phyloP scores from a whole-genome alignment of 2,329 filamentous ascomycete species.

The Pseudopyricularia javanii region DNA sequence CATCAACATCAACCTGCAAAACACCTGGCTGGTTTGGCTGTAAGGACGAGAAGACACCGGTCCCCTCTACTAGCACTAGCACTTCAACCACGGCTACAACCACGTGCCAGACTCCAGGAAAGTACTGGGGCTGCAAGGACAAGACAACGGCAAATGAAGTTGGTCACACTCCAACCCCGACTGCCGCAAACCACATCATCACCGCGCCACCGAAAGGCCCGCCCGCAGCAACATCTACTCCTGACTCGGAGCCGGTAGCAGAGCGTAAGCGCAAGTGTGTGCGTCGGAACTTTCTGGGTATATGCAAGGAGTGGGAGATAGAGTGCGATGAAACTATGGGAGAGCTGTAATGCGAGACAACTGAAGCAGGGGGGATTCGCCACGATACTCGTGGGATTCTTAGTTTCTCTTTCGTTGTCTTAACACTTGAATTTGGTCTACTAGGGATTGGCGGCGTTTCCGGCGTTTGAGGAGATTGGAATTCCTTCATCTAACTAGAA shows the following conservation, averaged over 20 bases:
- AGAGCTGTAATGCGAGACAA: background rate
- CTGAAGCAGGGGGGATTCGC: background rate
- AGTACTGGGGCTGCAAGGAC: slow-evolving; percentile 12
- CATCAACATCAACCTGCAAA: slow-evolving; percentile 41
- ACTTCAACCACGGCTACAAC: slow-evolving; percentile 12
- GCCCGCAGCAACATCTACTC: slow-evolving; percentile 9
- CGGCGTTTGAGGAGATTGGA: too few species aligned
- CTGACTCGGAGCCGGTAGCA: slow-evolving; percentile 10
- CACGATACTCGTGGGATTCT: background rate
- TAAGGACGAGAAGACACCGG: slow-evolving; percentile 34
- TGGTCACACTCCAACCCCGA: slow-evolving; percentile 7
- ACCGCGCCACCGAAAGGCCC: slow-evolving; percentile 18
- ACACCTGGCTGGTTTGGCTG: slow-evolving; percentile 58
- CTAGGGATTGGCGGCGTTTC: too few species aligned
- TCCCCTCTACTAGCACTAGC: slow-evolving; percentile 10
- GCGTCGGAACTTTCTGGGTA: slow-evolving; percentile 25
- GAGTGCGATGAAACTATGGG: slow-evolving; percentile 11
- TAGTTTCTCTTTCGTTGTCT: background rate
- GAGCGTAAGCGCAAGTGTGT: slow-evolving; percentile 18
- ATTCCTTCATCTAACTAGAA: too few species aligned
- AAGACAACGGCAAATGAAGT: slow-evolving; percentile 1
- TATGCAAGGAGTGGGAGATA: slow-evolving; percentile 24
- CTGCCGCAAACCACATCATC: slow-evolving; percentile 11
- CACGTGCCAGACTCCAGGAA: slow-evolving; percentile 10
- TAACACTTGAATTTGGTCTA: background rate